Evolutionary conservation across 768 basidiomycete species (phyloP).

Genomic region (Strobilomyces dryophilus): DNA sequence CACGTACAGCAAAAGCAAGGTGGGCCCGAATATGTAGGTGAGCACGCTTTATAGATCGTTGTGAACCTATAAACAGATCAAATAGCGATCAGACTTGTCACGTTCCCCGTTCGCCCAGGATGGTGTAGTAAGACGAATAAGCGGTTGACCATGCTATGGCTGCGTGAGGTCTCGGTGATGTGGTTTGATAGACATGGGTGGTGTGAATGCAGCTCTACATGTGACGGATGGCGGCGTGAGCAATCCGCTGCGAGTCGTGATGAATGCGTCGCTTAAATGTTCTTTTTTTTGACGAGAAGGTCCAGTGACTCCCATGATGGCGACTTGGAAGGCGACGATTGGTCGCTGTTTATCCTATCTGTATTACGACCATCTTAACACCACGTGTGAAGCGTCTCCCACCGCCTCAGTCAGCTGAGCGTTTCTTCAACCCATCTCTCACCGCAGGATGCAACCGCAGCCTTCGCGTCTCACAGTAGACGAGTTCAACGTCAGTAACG

Average conservation of each 20-base stretch:
- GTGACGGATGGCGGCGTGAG: neutral
- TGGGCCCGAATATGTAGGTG: constrained; percentile 22
- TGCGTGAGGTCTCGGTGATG: neutral
- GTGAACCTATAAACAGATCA: neutral
- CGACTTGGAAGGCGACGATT: no score
- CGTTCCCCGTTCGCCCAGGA: neutral
- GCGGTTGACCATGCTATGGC: neutral
- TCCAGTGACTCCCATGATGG: constrained; percentile 15
- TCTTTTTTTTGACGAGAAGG: constrained; percentile 17
- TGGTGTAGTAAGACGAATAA: no score
- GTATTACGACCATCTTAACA: neutral
- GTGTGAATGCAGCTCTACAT: neutral
- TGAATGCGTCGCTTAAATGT: no score
- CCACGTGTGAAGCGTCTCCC: constrained; percentile 1
- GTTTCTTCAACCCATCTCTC: neutral
- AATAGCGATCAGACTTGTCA: neutral
- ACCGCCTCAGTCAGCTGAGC: neutral
- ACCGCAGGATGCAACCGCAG: neutral
- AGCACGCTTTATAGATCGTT: constrained; percentile 21
- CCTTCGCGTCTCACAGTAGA: neutral
- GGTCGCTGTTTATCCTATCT: constrained; percentile 7
- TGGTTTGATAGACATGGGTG: neutral
- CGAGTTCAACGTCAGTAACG: constrained; percentile 22
- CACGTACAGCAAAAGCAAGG: constrained; percentile 31
- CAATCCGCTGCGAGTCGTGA: no score